Evolutionary conservation across 192 early-diverging fungal genomes (phyloP).

Genomic region (Backusella liffmaniae): DNA sequence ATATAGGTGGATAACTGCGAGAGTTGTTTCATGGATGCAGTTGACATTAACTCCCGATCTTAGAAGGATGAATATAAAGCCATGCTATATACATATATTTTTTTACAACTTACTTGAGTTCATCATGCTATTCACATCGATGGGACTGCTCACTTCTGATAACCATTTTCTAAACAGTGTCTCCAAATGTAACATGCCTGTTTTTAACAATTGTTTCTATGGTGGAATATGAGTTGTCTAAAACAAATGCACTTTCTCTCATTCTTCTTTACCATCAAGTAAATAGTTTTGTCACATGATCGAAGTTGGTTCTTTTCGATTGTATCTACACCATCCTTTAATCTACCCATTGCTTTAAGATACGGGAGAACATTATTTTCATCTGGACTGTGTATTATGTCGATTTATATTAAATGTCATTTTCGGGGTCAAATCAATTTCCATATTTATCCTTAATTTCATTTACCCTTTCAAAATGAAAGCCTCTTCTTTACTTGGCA

Average conservation of each 20-base stretch:
- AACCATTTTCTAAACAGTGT: conserved; percentile 55
- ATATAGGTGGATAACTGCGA: conserved; percentile 50
- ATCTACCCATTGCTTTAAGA: conserved; percentile 55
- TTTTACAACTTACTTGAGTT: conserved; percentile 16
- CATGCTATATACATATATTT: no score
- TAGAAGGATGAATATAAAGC: no score
- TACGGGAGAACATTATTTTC: conserved; percentile 57
- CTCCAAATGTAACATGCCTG: conserved; percentile 57
- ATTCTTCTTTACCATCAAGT: conserved; percentile 36
- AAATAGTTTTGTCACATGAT: conserved; percentile 45
- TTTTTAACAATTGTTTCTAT: conserved; percentile 48
- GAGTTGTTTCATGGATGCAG: conserved; percentile 29
- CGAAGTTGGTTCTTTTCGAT: conserved; percentile 29
- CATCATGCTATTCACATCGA: conserved; percentile 35
- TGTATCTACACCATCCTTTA: conserved; percentile 49
- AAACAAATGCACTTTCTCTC: not conserved
- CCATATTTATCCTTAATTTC: not conserved
- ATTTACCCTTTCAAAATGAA: conserved; percentile 63
- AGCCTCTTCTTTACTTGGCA: conserved; percentile 64
- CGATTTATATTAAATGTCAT: not conserved
- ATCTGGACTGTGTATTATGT: conserved; percentile 39
- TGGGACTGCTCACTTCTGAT: conserved; percentile 36
- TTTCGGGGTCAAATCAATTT: not conserved
- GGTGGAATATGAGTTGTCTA: not conserved
- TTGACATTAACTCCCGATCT: conserved; percentile 18